A percentile compares a stretch with the other conserved stretches of the same genome.
Conservation (phyloP, 768 basidiomycete species). For the Boletus speciosus region DNA sequence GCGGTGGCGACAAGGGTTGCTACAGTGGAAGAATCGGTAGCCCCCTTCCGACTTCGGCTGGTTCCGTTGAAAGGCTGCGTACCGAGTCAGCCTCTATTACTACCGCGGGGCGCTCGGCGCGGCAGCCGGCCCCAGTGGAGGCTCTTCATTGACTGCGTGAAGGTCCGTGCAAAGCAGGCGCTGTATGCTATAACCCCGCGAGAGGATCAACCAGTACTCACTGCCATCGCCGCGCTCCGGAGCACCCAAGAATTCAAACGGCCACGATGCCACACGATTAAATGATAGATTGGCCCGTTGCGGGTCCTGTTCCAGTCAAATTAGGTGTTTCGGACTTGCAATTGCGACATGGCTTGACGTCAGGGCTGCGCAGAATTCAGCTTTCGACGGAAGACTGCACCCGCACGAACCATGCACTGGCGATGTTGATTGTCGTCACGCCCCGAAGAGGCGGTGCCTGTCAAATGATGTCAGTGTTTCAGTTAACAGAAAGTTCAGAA, state of each 20-base stretch:
- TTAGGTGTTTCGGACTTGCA: background rate
- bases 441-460: conserved; percentile 14
- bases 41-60: background rate
- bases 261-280: background rate
- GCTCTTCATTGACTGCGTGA: background rate
- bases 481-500: conserved; percentile 13
- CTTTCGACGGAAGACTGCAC: conserved; percentile 10
- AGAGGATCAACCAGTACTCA: background rate
- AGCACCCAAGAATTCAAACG: background rate
- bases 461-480: conserved; percentile 24
- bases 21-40: background rate
- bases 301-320: background rate
- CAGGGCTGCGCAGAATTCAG: conserved; percentile 21
- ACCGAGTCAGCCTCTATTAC: conserved; percentile 6
- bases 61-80: conserved; percentile 7
- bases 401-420: background rate
- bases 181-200: no score
- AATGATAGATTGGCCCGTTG: background rate
- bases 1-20: conserved; percentile 6
- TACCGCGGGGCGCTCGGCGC: background rate
- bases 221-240: background rate
- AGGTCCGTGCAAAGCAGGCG: background rate
- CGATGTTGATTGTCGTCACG: conserved; percentile 8
- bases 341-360: conserved; percentile 20
- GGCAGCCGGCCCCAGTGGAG: background rate